These are phyloP conservation scores for Tulasnella sp. DNA, from an alignment of 768 basidiomycete species.

Conservation along the genomic window DNA sequence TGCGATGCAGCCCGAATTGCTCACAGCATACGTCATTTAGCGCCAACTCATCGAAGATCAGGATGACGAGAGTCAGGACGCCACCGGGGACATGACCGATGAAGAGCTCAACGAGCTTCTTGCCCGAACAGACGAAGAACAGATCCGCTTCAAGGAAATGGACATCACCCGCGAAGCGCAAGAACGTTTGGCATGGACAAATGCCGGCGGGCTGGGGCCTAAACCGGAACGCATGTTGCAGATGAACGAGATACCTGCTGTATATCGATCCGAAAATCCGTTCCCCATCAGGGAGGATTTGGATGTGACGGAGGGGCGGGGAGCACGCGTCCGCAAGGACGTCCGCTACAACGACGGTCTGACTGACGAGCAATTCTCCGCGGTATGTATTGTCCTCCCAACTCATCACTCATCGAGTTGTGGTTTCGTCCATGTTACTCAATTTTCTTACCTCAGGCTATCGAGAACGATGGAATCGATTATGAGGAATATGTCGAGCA, in stretches of 20 bases:
- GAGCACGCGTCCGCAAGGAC: conserved; percentile 68
- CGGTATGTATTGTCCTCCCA: conserved; percentile 38
- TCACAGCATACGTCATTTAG: conserved; percentile 30
- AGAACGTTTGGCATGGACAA: conserved; percentile 53
- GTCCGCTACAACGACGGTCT: conserved; percentile 92
- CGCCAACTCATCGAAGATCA: conserved; percentile 85
- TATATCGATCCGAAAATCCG: conserved; percentile 77
- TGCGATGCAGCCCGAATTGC: conserved; percentile 1
- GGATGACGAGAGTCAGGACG: conserved; percentile 82
- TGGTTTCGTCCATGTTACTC: not conserved
- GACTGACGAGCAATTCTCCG: conserved; percentile 87
- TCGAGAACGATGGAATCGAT: conserved; percentile 26
- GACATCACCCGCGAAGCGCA: conserved; percentile 72
- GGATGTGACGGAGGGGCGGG: conserved; percentile 62
- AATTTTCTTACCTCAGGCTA: conserved; percentile 12
- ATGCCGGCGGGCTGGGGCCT: conserved; percentile 63
- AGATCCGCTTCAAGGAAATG: conserved; percentile 64
- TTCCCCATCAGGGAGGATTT: conserved; percentile 49
- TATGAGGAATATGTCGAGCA: conserved; percentile 23
- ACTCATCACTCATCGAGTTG: not conserved
- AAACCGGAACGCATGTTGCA: conserved; percentile 69
- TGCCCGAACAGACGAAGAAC: conserved; percentile 73
- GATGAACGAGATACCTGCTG: conserved; percentile 83
- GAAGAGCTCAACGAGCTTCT: conserved; percentile 92
- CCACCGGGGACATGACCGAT: conserved; percentile 85